Evolutionary conservation across 768 basidiomycete genomes (phyloP), one percentile per base, ranked within the genome.

Genomic region (Cystobasidium tubakii): DNA sequence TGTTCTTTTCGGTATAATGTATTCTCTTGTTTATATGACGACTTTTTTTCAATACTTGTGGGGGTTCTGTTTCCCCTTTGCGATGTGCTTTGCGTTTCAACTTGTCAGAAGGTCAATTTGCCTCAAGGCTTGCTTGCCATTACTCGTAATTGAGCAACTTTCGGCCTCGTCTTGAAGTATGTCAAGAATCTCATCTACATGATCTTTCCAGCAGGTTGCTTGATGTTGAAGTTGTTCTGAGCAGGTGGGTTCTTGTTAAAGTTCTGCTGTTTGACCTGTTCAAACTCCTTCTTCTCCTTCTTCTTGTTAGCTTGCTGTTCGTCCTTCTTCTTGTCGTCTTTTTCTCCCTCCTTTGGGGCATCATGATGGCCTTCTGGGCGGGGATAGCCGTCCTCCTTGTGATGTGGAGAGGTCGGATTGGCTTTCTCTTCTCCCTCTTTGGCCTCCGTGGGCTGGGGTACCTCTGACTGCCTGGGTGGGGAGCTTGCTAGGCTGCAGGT

Each of bases 141-240:
- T n/a, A n/a, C n/a, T n/a, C n/a, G n/a, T n/a, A n/a, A n/a, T n/a
- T n/a, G n/a, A n/a, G n/a, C n/a, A n/a, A n/a, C n/a, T n/a, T n/a
- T n/a, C n/a, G n/a, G n/a, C n/a, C n/a, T n/a, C n/a, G n/a, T n/a
- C n/a, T n/a, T n/a, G n/a, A n/a, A n/a, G n/a, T n/a, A 50, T 50
- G n/a, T 9, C 9, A 50, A 17, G 21, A 50, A 50, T 1, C 10
- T 23, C 23, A 42, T 50, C 27, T 46, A 46, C 42, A 69, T 46
- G 4, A 54, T 43, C 46, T 69, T 69, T 50, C 66, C 66, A 69
- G 66, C 42, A n/a, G 66, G 66, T 27, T 69, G 66, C 36, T 69
- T 69, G 46, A 69, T 69, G 46, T 54, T 54, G 44, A 19, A 50
- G 15, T 46, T 34, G 17, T 69, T 69, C 25, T 69, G 39, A 42